Conservation (phyloP, 75 land plant species). For the Pinus tabuliformis region DNA sequence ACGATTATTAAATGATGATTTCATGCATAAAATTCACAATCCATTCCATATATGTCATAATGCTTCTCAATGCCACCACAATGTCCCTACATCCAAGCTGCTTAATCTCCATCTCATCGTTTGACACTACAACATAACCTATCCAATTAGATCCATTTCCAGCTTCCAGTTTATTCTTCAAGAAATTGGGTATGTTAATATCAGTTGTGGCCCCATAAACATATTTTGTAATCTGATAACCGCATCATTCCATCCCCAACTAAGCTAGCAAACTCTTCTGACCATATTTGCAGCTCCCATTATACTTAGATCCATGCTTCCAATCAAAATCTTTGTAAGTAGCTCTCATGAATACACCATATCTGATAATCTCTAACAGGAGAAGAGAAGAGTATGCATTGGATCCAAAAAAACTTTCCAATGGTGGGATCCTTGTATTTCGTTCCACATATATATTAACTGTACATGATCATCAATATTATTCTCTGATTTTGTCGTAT, state of each 20-base stretch:
- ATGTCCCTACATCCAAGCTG: too few species aligned
- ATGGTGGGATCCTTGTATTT: constrained; percentile 53
- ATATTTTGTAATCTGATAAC: constrained; percentile 69
- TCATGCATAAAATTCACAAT: too few species aligned
- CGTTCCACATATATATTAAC: constrained; percentile 27
- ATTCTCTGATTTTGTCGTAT: too few species aligned
- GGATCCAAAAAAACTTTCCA: constrained; percentile 39
- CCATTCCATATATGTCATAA: too few species aligned
- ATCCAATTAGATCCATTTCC: constrained; percentile 16
- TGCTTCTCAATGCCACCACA: too few species aligned
- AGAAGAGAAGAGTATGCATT: constrained; percentile 48
- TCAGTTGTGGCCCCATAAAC: constrained; percentile 56
- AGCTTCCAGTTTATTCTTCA: neutral
- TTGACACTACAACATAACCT: too few species aligned
- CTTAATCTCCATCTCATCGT: too few species aligned
- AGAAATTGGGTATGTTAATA: constrained; percentile 19
- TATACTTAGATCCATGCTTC: constrained; percentile 50
- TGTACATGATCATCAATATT: too few species aligned
- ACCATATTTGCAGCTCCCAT: constrained; percentile 60
- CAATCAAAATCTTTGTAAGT: constrained; percentile 65
- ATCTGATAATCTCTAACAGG: constrained; percentile 61
- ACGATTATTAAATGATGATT: too few species aligned
- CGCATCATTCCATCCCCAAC: constrained; percentile 42
- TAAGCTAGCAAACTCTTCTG: constrained; percentile 30
- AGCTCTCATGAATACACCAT: constrained; percentile 57